Conservation (phyloP, 2,329 filamentous ascomycete genomes). For the Colletotrichum coccodes region DNA sequence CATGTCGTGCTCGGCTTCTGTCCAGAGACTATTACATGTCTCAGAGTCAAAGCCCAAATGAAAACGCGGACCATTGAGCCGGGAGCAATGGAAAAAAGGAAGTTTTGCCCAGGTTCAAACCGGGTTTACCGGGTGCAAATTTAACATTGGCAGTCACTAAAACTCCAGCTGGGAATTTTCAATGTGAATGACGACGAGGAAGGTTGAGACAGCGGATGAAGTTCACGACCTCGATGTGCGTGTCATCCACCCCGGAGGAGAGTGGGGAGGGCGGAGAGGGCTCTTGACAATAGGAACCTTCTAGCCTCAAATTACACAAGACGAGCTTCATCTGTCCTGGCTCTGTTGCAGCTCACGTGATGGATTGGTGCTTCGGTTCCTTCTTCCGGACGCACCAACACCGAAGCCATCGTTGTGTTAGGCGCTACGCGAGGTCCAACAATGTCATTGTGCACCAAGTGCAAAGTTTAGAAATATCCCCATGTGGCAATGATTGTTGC, state of each 20-base stretch:
- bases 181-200: background rate
- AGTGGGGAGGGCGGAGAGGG: background rate
- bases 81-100: background rate
- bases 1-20: constrained; percentile 10
- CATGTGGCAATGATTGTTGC: background rate
- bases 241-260: constrained; percentile 7
- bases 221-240: constrained; percentile 11
- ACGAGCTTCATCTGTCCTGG: background rate
- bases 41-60: background rate
- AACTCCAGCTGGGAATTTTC: background rate
- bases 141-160: background rate
- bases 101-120: background rate
- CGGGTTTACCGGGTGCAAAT: background rate
- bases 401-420: background rate
- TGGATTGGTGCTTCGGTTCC: background rate
- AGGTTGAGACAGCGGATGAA: background rate
- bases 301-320: background rate
- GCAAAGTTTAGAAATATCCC: background rate
- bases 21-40: constrained; percentile 9
- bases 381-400: background rate
- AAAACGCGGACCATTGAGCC: background rate
- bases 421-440: background rate
- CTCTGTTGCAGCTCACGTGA: background rate
- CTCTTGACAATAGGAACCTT: background rate
- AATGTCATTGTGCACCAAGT: background rate